These are phyloP conservation scores for Lentinula lateritia DNA, from an alignment of 768 basidiomycete species.

Conservation along the genomic window DNA sequence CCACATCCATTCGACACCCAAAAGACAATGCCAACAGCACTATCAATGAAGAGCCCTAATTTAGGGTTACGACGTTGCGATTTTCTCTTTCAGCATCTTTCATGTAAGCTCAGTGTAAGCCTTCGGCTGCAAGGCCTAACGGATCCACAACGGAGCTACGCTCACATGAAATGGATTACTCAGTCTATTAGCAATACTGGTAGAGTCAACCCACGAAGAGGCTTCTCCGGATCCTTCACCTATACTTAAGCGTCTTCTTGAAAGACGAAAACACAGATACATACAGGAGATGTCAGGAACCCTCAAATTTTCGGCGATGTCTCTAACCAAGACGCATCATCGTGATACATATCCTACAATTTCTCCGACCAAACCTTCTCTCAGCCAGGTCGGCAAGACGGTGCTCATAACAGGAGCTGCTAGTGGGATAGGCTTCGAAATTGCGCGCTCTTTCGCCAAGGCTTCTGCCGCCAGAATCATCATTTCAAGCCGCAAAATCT, in stretches of 20 bases:
- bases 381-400: neutral
- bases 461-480: neutral
- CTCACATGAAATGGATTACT: neutral
- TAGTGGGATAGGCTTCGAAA: slow-evolving; percentile 1
- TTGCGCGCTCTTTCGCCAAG: slow-evolving; percentile 1
- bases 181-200: too few species aligned
- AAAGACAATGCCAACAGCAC: too few species aligned
- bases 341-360: neutral
- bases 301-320: neutral
- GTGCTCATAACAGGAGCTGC: neutral
- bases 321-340: neutral
- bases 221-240: too few species aligned
- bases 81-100: too few species aligned
- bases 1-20: too few species aligned
- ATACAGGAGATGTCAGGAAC: neutral
- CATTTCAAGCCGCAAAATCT: neutral
- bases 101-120: too few species aligned
- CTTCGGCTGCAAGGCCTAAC: too few species aligned
- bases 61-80: too few species aligned
- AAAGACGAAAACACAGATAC: neutral
- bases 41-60: too few species aligned
- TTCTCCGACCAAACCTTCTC: neutral
- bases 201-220: too few species aligned
- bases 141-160: too few species aligned
- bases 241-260: neutral